Evolutionary conservation across 352 stramenopile species (phyloP).

Genomic region (Globisporangium megalacanthum): DNA sequence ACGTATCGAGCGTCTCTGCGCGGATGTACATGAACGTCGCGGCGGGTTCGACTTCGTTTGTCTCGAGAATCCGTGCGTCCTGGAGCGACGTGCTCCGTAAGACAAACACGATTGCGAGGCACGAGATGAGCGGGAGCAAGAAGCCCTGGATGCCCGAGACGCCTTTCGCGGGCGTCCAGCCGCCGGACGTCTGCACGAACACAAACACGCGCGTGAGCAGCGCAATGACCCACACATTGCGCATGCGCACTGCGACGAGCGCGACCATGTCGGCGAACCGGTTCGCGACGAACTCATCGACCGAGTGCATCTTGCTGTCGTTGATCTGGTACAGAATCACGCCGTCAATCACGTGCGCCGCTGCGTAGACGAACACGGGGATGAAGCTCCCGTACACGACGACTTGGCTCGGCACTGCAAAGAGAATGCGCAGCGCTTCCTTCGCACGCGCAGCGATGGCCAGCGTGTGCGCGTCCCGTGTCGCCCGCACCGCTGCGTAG

Average conservation of each 20-base stretch:
- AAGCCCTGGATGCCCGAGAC: slow-evolving; percentile 37
- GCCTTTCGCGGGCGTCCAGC: slow-evolving; percentile 39
- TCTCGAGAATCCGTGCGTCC: slow-evolving; percentile 43
- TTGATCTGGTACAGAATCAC: slow-evolving; percentile 50
- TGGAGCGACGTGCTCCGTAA: slow-evolving; percentile 15
- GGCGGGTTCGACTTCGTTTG: slow-evolving; percentile 44
- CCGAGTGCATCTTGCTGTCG: slow-evolving; percentile 28
- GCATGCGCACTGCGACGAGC: slow-evolving; percentile 43
- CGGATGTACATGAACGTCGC: slow-evolving; percentile 53
- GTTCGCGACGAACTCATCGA: slow-evolving; percentile 22
- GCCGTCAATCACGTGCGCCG: slow-evolving; percentile 41
- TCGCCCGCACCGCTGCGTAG: slow-evolving; percentile 18
- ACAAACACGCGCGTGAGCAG: slow-evolving; percentile 35
- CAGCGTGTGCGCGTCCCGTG: slow-evolving; percentile 5
- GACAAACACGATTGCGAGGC: slow-evolving; percentile 21
- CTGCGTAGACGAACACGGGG: slow-evolving; percentile 38
- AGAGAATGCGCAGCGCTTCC: slow-evolving; percentile 29
- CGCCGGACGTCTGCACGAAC: slow-evolving; percentile 42
- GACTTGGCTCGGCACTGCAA: slow-evolving; percentile 40
- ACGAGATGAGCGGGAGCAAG: slow-evolving; percentile 27
- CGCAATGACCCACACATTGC: slow-evolving; percentile 40
- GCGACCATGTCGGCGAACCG: slow-evolving; percentile 28
- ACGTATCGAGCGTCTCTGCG: slow-evolving; percentile 43
- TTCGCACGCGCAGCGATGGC: slow-evolving; percentile 5
- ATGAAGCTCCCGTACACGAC: slow-evolving; percentile 51